Evolutionary conservation across 2,329 filamentous ascomycete species (phyloP).

Genomic region (Harringtonia lauricola): DNA sequence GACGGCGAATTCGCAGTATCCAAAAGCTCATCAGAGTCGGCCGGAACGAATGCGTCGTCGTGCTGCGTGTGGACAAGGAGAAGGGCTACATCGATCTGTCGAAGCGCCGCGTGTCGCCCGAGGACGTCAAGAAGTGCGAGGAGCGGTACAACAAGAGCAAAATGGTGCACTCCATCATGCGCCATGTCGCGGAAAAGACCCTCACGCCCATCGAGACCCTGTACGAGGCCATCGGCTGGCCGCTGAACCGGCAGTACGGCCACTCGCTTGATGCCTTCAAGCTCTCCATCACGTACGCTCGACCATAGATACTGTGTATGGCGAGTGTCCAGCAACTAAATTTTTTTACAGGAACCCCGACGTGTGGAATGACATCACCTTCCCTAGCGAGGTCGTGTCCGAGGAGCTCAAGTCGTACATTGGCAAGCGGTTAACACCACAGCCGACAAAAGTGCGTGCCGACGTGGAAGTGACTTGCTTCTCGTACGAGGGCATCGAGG

Average conservation of each 20-base stretch:
- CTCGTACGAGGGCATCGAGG: conserved; percentile 96
- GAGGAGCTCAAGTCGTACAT: conserved; percentile 93
- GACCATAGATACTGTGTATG: too few relatives aligned
- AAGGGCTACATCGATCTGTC: conserved; percentile 98
- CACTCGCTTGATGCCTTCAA: conserved; percentile 98
- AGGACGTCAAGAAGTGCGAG: conserved; percentile 97
- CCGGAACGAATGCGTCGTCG: conserved; percentile 96
- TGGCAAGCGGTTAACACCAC: conserved; percentile 89
- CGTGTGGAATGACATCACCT: conserved; percentile 87
- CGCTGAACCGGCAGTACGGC: conserved; percentile 93
- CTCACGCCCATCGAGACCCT: conserved; percentile 86
- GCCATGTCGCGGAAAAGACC: conserved; percentile 96
- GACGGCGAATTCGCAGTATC: conserved; percentile 96
- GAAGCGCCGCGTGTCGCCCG: conserved; percentile 93
- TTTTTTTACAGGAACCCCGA: conserved; percentile 62
- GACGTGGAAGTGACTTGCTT: conserved; percentile 95
- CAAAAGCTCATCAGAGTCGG: conserved; percentile 98
- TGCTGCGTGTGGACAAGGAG: conserved; percentile 98
- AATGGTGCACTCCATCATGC: conserved; percentile 98
- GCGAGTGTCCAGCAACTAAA: too few relatives aligned
- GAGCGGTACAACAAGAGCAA: conserved; percentile 99
- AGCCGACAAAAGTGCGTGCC: conserved; percentile 97
- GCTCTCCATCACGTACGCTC: conserved; percentile 96
- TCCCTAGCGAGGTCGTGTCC: conserved; percentile 74
- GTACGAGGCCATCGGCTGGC: conserved; percentile 93